These are phyloP conservation scores for Panicum miliaceum DNA, from an alignment of 176 grass and related monocot genomes.

Conservation along the genomic window DNA sequence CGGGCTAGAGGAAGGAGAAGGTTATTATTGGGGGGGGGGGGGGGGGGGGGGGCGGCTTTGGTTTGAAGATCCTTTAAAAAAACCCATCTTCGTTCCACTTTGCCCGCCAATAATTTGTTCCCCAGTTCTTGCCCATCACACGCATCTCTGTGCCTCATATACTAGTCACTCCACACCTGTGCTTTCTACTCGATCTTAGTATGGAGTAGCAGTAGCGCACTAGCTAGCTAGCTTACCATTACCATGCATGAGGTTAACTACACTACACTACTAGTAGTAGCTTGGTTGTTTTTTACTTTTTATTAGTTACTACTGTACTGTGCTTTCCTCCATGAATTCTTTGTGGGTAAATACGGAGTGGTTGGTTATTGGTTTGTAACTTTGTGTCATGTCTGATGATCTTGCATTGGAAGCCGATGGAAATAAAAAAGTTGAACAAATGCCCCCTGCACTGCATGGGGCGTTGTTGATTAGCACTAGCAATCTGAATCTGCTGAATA, in stretches of 20 bases:
- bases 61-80: not conserved
- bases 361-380: conserved; percentile 39
- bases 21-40: conserved; percentile 43
- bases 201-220: not conserved
- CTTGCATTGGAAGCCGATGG: not conserved
- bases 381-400: conserved; percentile 12
- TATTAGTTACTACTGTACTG: not conserved
- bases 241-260: not conserved
- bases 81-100: not conserved
- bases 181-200: not conserved
- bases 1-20: conserved; percentile 38
- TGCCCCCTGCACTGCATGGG: not conserved
- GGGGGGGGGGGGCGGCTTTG: too few relatives aligned
- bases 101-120: conserved; percentile 50
- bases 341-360: conserved; percentile 46
- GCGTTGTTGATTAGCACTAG: not conserved
- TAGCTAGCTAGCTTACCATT: not conserved
- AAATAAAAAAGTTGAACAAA: conserved; percentile 33
- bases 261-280: not conserved
- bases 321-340: conserved; percentile 31
- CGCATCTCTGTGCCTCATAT: too few relatives aligned
- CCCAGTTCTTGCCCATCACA: conserved; percentile 43
- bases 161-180: not conserved
- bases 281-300: not conserved
- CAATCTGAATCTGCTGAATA: not conserved